phyloP scores from a whole-genome alignment of 495 filamentous ascomycete species.

The Penicillium silybi region DNA sequence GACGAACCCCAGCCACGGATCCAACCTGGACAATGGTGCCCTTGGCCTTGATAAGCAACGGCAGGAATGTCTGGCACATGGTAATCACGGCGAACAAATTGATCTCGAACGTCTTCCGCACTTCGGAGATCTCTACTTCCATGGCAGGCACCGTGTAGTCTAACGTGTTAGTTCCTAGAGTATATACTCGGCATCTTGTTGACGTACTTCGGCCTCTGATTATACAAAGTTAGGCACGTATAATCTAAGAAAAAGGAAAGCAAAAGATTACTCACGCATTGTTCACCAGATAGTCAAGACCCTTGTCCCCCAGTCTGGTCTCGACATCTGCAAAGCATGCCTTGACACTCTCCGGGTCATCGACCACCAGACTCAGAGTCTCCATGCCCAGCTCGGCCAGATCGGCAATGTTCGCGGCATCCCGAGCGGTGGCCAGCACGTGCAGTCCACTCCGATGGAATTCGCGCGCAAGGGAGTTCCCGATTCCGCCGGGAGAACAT shows the following conservation, averaged over 20 bases:
- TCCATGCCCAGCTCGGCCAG: conserved; percentile 47
- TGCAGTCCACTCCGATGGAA: conserved; percentile 49
- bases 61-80: conserved; percentile 56
- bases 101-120: conserved; percentile 50
- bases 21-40: conserved; percentile 63
- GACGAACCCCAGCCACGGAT: conserved; percentile 47
- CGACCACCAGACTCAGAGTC: conserved; percentile 51
- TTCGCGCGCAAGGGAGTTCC: conserved; percentile 53
- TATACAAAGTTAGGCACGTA: conserved; percentile 7
- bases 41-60: conserved; percentile 53
- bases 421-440: conserved; percentile 56
- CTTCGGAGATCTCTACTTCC: conserved; percentile 51
- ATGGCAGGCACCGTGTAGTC: conserved; percentile 61
- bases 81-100: conserved; percentile 58
- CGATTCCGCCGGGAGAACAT: conserved; percentile 56
- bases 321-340: conserved; percentile 41
- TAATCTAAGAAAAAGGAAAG: conserved; percentile 3
- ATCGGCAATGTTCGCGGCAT: conserved; percentile 43
- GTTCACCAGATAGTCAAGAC: conserved; percentile 57
- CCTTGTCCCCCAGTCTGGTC: conserved; percentile 36
- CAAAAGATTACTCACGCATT: conserved; percentile 47
- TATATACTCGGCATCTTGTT: neutral
- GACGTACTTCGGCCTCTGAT: conserved; percentile 38
- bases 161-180: conserved; percentile 12
- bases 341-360: conserved; percentile 43